Base-by-base conservation (phyloP, 2,329 filamentous ascomycete genomes). In the Trichoderma sp. region DNA sequence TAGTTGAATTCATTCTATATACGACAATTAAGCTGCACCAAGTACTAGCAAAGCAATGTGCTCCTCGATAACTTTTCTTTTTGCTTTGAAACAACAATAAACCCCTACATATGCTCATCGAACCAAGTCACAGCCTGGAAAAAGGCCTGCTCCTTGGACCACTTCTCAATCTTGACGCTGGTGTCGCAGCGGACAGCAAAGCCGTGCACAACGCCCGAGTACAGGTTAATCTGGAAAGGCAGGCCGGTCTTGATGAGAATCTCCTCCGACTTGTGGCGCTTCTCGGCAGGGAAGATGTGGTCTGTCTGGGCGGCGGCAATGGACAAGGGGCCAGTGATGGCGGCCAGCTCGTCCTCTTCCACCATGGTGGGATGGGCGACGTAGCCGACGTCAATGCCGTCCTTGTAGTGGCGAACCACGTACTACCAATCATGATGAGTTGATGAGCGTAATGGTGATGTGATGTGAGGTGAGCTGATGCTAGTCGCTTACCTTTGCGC, bases 141-240 rank as follows among this genome's bases (percentile, higher is more conserved):
- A 79, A 96, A 96, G 6, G 93, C 93, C 82, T 92, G 89, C 82
- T 97, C 92, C 86, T 93, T 95, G 47, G 92, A 91, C 76, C 87
- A 95, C 80, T 87, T 89, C 77, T 88, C 80, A 60, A 83, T 74
- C 79, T 86, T 86, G 74, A 90, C 86, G 73, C 77, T 86, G 36
- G 86, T 72, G 78, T 96, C 92, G 32, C 85, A 86, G 70, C 93
- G 88, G 2, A 94, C 90, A 9, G 90, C 86, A 77, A 96, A 97
- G 0, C 93, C 93, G 80, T 97, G 93, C 70, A 82, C 81, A 34
- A 93, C 89, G 70, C 89, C 89, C 3, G 88, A 89, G 84, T 88
- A 96, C 9, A 97, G 84, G 80, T 87, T 93, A 80, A 96, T 91
- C 83, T 97, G 93, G 82, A 92, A 96, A 26, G 88, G 88, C 64